These are phyloP conservation scores for Byssochlamys sp. DNA, from an alignment of 2,329 filamentous ascomycete genomes.

Conservation along the genomic window DNA sequence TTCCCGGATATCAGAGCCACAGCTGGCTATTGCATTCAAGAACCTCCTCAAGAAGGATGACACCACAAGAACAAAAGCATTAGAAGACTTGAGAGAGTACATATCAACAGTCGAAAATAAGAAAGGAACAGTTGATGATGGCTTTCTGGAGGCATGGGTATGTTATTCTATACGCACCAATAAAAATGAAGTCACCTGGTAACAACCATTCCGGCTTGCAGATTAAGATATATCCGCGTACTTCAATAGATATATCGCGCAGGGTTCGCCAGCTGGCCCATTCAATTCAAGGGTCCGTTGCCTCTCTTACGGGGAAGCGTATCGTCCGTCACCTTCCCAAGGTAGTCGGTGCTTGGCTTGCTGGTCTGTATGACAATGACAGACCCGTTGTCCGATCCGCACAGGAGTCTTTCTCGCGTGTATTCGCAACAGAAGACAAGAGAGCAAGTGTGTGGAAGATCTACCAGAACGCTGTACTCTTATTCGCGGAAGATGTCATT, in stretches of 20 bases:
- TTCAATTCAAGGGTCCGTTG: constrained; percentile 56
- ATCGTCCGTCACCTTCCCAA: constrained; percentile 70
- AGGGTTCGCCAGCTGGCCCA: constrained; percentile 83
- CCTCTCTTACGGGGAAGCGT: constrained; percentile 59
- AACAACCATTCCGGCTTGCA: constrained; percentile 37
- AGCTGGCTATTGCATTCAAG: constrained; percentile 82
- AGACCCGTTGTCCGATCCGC: constrained; percentile 66
- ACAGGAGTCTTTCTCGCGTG: constrained; percentile 61
- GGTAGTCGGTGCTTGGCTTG: constrained; percentile 80
- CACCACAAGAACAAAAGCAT: constrained; percentile 78
- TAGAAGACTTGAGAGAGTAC: constrained; percentile 70
- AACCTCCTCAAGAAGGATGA: constrained; percentile 86
- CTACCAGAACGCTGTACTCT: constrained; percentile 70
- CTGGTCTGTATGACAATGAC: constrained; percentile 79
- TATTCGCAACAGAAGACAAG: constrained; percentile 75
- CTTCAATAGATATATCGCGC: constrained; percentile 80
- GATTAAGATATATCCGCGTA: constrained; percentile 76
- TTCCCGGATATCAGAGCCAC: constrained; percentile 64
- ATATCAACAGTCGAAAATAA: constrained; percentile 46
- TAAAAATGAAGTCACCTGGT: constrained; percentile 25
- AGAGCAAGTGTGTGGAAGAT: constrained; percentile 64
- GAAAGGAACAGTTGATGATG: constrained; percentile 62
- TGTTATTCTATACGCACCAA: constrained; percentile 25
- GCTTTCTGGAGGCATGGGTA: constrained; percentile 82
- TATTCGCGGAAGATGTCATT: constrained; percentile 71